phyloP scores from a whole-genome alignment of 345 rosid genomes.

The Populus pruinosa region DNA sequence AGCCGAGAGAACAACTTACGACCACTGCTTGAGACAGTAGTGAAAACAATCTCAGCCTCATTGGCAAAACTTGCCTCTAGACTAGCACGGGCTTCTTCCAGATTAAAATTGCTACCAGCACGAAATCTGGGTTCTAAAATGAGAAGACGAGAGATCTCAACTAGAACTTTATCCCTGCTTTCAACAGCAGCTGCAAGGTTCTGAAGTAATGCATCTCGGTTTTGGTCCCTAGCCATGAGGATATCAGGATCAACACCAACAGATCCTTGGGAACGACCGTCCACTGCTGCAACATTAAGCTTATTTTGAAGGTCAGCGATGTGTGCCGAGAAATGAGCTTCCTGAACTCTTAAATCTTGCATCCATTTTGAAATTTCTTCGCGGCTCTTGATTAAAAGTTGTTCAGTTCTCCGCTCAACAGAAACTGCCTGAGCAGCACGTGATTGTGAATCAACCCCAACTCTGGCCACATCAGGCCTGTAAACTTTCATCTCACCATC shows the following conservation, averaged over 20 bases:
- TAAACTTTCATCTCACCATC: slow-evolving; percentile 99
- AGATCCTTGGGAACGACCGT: slow-evolving; percentile 86
- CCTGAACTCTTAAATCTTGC: slow-evolving; percentile 72
- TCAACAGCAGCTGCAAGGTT: slow-evolving; percentile 93
- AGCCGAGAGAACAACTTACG: slow-evolving; percentile 94
- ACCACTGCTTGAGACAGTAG: slow-evolving; percentile 99
- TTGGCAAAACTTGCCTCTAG: slow-evolving; percentile 99
- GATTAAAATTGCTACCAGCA: slow-evolving; percentile 67
- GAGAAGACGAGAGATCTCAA: slow-evolving; percentile 96
- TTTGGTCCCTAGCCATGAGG: slow-evolving; percentile 85
- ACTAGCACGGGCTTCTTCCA: slow-evolving; percentile 95
- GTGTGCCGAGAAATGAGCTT: slow-evolving; percentile 72
- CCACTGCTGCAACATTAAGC: slow-evolving; percentile 71
- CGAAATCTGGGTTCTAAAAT: slow-evolving; percentile 82
- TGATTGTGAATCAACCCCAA: slow-evolving; percentile 97
- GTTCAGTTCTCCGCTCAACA: slow-evolving; percentile 97
- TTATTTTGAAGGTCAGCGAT: slow-evolving; percentile 75
- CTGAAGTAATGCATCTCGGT: slow-evolving; percentile 78
- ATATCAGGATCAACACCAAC: slow-evolving; percentile 98
- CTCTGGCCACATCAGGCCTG: slow-evolving; percentile 97
- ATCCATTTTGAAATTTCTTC: slow-evolving; percentile 87
- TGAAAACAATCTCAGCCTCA: slow-evolving; percentile 99
- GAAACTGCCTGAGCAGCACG: slow-evolving; percentile 99
- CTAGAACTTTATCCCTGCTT: slow-evolving; percentile 87
- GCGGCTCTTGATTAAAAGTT: slow-evolving; percentile 69